Base-by-base conservation (phyloP, 1,284 basidiomycete species). In the Sporisorium scitamineum region DNA sequence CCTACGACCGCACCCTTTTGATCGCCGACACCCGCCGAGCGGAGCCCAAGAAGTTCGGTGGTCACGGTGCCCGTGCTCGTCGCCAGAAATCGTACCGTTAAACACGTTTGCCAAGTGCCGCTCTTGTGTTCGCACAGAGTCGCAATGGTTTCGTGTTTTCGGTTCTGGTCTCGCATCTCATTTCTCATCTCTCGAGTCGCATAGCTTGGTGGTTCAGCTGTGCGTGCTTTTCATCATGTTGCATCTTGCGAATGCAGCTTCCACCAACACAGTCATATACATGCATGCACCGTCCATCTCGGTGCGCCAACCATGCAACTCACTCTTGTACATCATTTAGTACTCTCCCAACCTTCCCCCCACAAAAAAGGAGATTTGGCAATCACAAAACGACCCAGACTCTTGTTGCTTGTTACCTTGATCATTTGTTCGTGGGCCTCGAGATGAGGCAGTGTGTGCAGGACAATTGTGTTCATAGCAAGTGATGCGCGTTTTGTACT, bases 1-100 rank as follows among this genome's bases (percentile, higher is more conserved):
- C 76, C 61, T 84, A 84, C 77, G 83, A 84, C 90, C 90, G 97
- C 85, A 92, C 93, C 62, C 89, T 98, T 74, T 89, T 99, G 86
- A 97, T 99, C 84, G 95, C 97, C 80, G 97, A 99, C 89, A 97
- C 97, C 84, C 92, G 95, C 88, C 92, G 95, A 63, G 94, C 93
- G 92, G 96, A 99, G 88, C 96, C 96, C 85, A 98, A 98, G 92
- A 99, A 97, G 87, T 87, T 87, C 80, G 83, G 87, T 82, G 85
- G 84, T 81, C 83, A 74, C 57, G 78, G 79, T 84, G 85, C 85
- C 48, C 80, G 85, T 67, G 84, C 85, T 52, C 82, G 85, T 71
- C 78, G 83, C 80, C 84, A 85, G 78, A 85, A 85, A 66, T 75
- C 72, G 50, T 75, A 75, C 72, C 72, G 72, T 75, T 75, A 70